Evolutionary conservation across 257 asterid genomes (phyloP).

Genomic region (Nicotiana paniculata): DNA sequence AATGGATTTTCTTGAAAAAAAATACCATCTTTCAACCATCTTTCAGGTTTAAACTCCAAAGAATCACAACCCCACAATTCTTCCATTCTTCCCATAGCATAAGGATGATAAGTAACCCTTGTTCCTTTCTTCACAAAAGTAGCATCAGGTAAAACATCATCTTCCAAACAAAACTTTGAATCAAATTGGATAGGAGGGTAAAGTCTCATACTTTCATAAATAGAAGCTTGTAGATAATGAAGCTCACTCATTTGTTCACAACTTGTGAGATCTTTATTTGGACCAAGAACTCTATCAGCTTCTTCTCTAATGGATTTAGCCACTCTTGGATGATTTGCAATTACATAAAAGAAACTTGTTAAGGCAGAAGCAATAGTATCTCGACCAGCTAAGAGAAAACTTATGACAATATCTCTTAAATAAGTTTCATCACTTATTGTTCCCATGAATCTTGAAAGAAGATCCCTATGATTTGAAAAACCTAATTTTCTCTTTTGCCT

Average conservation of each 20-base stretch:
- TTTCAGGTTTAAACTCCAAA: slow-evolving; percentile 33
- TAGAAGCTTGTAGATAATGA: slow-evolving; percentile 30
- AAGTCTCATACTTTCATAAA: slow-evolving; percentile 36
- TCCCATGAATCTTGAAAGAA: slow-evolving; percentile 37
- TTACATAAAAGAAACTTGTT: slow-evolving; percentile 35
- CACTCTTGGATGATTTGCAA: slow-evolving; percentile 22
- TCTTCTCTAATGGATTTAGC: slow-evolving; percentile 23
- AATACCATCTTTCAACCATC: slow-evolving; percentile 38
- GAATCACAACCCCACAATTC: slow-evolving; percentile 37
- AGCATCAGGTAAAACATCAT: slow-evolving; percentile 33
- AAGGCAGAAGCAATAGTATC: slow-evolving; percentile 36
- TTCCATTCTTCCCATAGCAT: slow-evolving; percentile 47
- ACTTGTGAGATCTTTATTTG: background rate
- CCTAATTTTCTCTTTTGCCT: slow-evolving; percentile 29
- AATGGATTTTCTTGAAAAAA: slow-evolving; percentile 38
- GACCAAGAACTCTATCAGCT: slow-evolving; percentile 26
- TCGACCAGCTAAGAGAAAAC: slow-evolving; percentile 39
- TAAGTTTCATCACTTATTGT: slow-evolving; percentile 27
- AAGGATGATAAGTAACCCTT: slow-evolving; percentile 42
- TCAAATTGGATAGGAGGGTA: slow-evolving; percentile 43
- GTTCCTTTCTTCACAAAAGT: slow-evolving; percentile 29
- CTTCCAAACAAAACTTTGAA: slow-evolving; percentile 30
- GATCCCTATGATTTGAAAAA: slow-evolving; percentile 25
- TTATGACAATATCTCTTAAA: slow-evolving; percentile 33
- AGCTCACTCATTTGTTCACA: slow-evolving; percentile 23